These are phyloP conservation scores for Spencermartinsiella ligniputridi DNA, from an alignment of 1,139 yeast genomes.

Conservation along the genomic window DNA sequence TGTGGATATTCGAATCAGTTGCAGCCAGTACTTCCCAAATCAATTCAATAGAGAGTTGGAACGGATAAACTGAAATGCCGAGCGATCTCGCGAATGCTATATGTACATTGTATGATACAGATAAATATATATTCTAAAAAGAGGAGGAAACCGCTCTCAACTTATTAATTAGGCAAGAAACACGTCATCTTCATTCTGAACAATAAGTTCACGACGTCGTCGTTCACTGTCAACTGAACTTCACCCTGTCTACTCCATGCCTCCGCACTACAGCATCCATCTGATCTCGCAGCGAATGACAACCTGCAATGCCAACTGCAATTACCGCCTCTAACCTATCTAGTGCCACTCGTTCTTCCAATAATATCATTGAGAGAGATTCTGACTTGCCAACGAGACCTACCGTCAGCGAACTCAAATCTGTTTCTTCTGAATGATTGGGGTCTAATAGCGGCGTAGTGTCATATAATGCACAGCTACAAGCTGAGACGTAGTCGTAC, in stretches of 20 bases:
- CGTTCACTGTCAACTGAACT: no score
- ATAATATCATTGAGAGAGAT: slow-evolving; percentile 62
- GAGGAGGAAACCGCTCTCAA: no score
- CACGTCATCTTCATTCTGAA: no score
- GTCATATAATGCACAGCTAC: slow-evolving; percentile 76
- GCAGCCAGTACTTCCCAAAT: no score
- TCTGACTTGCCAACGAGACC: slow-evolving; percentile 84
- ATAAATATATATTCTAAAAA: no score
- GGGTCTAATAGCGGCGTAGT: slow-evolving; percentile 70
- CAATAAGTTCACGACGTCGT: no score
- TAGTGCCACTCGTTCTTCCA: slow-evolving; percentile 78
- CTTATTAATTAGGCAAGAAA: no score
- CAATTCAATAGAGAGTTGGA: no score
- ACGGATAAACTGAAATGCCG: no score
- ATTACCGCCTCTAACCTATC: slow-evolving; percentile 73
- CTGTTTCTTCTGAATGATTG: slow-evolving; percentile 76
- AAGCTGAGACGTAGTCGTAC: slow-evolving; percentile 83
- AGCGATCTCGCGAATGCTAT: no score
- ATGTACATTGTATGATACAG: no score
- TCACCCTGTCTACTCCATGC: slow-evolving; percentile 64
- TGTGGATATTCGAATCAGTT: no score
- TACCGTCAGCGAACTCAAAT: slow-evolving; percentile 72
- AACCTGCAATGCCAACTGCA: slow-evolving; percentile 87
- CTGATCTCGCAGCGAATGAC: slow-evolving; percentile 71
- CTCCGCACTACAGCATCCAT: slow-evolving; percentile 83